These are phyloP conservation scores for Knufia petricola DNA, from an alignment of 2,329 filamentous ascomycete genomes.

Conservation along the genomic window DNA sequence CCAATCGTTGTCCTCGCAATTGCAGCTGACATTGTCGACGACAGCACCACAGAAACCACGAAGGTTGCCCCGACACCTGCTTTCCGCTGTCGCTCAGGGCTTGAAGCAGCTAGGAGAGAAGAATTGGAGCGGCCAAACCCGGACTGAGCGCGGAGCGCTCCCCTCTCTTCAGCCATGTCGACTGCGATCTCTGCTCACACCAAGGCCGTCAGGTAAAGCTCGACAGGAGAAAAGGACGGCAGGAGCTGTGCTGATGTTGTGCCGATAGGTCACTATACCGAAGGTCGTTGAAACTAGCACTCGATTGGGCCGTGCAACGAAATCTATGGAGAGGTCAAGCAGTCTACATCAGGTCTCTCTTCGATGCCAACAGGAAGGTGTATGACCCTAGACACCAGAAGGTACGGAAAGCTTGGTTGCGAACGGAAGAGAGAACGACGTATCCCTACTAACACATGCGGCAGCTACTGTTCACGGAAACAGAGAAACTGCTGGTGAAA, in stretches of 20 bases:
- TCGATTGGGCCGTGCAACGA: slow-evolving; percentile 92
- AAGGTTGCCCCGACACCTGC: neutral
- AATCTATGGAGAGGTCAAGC: slow-evolving; percentile 93
- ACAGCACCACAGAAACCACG: slow-evolving; percentile 2
- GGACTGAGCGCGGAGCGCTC: slow-evolving; percentile 10
- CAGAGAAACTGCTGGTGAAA: slow-evolving; percentile 74
- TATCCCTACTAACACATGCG: slow-evolving; percentile 13
- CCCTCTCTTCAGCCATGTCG: slow-evolving; percentile 26
- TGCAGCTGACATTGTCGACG: neutral
- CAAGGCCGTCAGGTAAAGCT: slow-evolving; percentile 31
- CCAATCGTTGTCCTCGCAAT: slow-evolving; percentile 7
- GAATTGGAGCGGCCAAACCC: neutral
- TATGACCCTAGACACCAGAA: slow-evolving; percentile 76
- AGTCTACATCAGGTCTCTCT: slow-evolving; percentile 86
- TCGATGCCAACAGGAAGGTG: slow-evolving; percentile 82
- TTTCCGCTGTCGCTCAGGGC: neutral
- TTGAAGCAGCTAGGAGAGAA: slow-evolving; percentile 4
- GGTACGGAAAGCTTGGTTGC: slow-evolving; percentile 42
- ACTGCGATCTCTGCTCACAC: slow-evolving; percentile 22
- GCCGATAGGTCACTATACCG: slow-evolving; percentile 63
- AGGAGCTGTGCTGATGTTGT: neutral
- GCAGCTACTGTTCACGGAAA: slow-evolving; percentile 75
- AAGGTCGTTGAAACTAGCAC: slow-evolving; percentile 80
- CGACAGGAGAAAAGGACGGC: neutral
- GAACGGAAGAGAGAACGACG: neutral